These are phyloP conservation scores for Paxillus ammoniavirescens DNA, from an alignment of 768 basidiomycete genomes.

Conservation along the genomic window DNA sequence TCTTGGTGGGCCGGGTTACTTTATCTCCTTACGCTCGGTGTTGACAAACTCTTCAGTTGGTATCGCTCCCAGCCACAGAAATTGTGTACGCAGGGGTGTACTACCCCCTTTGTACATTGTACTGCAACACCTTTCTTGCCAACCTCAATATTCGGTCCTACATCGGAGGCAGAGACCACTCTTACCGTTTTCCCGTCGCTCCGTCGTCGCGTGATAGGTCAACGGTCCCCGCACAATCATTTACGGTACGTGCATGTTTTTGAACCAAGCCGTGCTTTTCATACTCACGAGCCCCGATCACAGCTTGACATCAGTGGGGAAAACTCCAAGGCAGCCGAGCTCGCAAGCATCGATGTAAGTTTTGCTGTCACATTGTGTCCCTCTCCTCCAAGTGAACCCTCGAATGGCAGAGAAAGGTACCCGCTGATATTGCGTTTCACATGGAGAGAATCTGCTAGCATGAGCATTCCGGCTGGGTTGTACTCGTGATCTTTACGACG, in stretches of 20 bases:
- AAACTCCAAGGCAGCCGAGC: background rate
- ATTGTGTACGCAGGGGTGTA: slow-evolving; percentile 7
- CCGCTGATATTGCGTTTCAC: background rate
- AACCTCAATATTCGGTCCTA: slow-evolving; percentile 14
- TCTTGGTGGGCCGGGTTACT: background rate
- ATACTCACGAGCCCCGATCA: background rate
- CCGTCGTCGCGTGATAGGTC: background rate
- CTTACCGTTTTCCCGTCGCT: background rate
- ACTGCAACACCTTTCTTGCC: slow-evolving; percentile 20
- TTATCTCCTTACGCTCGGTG: background rate
- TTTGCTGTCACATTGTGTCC: background rate
- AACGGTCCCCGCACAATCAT: background rate
- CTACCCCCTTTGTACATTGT: slow-evolving; percentile 21
- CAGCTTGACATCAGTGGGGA: background rate
- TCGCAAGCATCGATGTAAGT: background rate
- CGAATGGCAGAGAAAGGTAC: background rate
- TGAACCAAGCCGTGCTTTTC: background rate
- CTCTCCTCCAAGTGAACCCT: background rate
- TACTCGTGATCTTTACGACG: no score
- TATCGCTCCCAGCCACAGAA: background rate
- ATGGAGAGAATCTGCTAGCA: background rate
- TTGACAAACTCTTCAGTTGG: background rate
- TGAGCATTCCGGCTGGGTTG: background rate
- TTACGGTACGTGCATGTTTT: background rate
- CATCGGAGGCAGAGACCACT: background rate